Evolutionary conservation across 768 basidiomycete genomes (phyloP).

Genomic region (Xerocomus potaroensis): DNA sequence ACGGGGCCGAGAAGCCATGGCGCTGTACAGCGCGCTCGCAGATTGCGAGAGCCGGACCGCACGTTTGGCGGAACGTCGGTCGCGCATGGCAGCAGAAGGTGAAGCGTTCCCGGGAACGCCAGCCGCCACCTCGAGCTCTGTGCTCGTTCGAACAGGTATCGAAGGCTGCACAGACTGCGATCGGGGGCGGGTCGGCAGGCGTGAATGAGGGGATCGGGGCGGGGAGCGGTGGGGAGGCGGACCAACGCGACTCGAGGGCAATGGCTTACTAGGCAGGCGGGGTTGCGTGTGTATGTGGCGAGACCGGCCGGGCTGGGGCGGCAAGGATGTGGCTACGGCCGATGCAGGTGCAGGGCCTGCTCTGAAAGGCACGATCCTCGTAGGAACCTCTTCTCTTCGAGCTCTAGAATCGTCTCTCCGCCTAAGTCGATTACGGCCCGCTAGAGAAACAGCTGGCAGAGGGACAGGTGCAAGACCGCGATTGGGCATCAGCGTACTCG

Average conservation of each 20-base stretch:
- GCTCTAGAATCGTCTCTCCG: too few relatives aligned
- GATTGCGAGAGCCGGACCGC: conserved; percentile 19
- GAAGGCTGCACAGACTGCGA: not conserved
- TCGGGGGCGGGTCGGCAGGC: not conserved
- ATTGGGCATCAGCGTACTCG: not conserved
- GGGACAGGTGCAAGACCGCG: not conserved
- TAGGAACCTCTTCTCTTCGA: too few relatives aligned
- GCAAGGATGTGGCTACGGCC: too few relatives aligned
- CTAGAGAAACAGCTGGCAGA: too few relatives aligned
- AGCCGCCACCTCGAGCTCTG: too few relatives aligned
- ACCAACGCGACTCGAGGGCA: not conserved
- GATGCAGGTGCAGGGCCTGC: not conserved
- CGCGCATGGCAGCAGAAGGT: conserved; percentile 1
- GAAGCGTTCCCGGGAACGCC: too few relatives aligned
- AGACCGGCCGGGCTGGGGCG: not conserved
- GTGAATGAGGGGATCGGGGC: not conserved
- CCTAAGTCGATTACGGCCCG: too few relatives aligned
- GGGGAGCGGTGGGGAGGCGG: conserved; percentile 3
- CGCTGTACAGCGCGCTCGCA: conserved; percentile 24
- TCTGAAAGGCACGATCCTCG: not conserved
- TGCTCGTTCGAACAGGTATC: too few relatives aligned
- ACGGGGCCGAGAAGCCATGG: too few relatives aligned
- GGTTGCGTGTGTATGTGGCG: too few relatives aligned
- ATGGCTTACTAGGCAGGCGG: too few relatives aligned
- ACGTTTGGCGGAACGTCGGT: conserved; percentile 11